phyloP scores from a whole-genome alignment of 2,329 filamentous ascomycete genomes.

The Helotiales sp. region DNA sequence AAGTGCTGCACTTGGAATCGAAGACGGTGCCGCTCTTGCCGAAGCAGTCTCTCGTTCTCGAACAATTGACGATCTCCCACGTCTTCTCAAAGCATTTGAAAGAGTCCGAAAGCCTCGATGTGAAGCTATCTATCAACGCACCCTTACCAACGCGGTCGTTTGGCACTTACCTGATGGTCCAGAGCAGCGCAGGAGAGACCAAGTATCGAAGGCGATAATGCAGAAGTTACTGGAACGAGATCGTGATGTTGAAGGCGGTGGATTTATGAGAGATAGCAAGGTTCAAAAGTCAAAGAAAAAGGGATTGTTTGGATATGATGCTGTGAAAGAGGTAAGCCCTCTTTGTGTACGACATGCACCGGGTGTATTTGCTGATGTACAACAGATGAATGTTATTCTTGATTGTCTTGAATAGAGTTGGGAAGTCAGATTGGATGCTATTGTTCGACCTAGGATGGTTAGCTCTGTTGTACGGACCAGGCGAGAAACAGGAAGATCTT shows the following conservation, averaged over 20 bases:
- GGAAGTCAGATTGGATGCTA: neutral
- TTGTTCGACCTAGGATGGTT: too few species aligned
- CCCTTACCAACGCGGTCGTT: slow-evolving; percentile 45
- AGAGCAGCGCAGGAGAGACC: slow-evolving; percentile 56
- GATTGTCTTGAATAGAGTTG: neutral
- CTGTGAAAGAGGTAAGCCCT: slow-evolving; percentile 47
- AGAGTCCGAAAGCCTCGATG: slow-evolving; percentile 46
- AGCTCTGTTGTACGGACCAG: too few species aligned
- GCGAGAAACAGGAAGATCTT: too few species aligned
- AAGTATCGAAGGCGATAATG: slow-evolving; percentile 40
- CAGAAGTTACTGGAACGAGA: slow-evolving; percentile 48
- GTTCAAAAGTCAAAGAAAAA: slow-evolving; percentile 59
- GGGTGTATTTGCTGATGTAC: neutral
- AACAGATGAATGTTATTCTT: neutral
- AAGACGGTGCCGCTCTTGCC: slow-evolving; percentile 65
- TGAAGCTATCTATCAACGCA: slow-evolving; percentile 56
- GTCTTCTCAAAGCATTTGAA: slow-evolving; percentile 44
- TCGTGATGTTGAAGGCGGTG: neutral
- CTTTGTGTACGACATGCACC: too few species aligned
- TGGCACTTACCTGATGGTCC: slow-evolving; percentile 53
- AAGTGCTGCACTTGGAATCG: slow-evolving; percentile 64
- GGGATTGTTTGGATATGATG: slow-evolving; percentile 64
- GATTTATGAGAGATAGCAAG: slow-evolving; percentile 33
- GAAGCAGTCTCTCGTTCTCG: slow-evolving; percentile 51
- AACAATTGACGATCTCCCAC: slow-evolving; percentile 42